Evolutionary conservation across 2,329 filamentous ascomycete genomes (phyloP).

Genomic region (Drechmeria coniospora): DNA sequence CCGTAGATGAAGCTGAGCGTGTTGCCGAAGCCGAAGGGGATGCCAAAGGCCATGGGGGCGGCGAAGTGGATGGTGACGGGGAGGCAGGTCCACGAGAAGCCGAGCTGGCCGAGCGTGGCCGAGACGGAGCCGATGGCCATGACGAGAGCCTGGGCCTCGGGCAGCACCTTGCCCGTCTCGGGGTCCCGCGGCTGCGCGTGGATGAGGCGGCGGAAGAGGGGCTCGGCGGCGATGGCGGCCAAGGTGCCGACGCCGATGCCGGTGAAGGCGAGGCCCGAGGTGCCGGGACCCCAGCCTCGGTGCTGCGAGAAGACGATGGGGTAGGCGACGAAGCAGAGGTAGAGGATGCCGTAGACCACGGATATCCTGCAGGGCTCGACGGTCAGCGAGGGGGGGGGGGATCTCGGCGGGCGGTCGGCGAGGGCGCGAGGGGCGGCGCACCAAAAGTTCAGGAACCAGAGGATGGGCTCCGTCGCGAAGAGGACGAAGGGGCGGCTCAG

Average conservation of each 20-base stretch:
- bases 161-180: conserved; percentile 53
- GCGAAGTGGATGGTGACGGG: conserved; percentile 68
- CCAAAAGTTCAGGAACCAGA: conserved; percentile 55
- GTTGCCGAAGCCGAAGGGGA: conserved; percentile 68
- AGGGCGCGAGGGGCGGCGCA: conserved; percentile 17
- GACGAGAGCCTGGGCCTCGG: conserved; percentile 68
- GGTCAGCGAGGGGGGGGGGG: background rate
- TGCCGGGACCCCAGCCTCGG: conserved; percentile 61
- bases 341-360: conserved; percentile 72
- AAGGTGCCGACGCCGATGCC: conserved; percentile 52
- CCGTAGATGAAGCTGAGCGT: conserved; percentile 69
- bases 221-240: conserved; percentile 47
- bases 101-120: conserved; percentile 64
- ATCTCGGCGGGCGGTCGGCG: too few relatives aligned
- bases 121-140: conserved; percentile 65
- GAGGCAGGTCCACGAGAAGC: conserved; percentile 78
- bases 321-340: conserved; percentile 82
- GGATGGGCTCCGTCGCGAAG: conserved; percentile 66
- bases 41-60: conserved; percentile 60
- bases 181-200: conserved; percentile 62
- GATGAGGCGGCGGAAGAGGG: conserved; percentile 62
- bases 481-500: conserved; percentile 65
- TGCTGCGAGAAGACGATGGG: conserved; percentile 64
- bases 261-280: conserved; percentile 63
- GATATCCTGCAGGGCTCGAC: conserved; percentile 41